Evolutionary conservation across 768 basidiomycete genomes (phyloP), one percentile per base, ranked within the genome.

Genomic region (Aureoboletus auriporus): DNA sequence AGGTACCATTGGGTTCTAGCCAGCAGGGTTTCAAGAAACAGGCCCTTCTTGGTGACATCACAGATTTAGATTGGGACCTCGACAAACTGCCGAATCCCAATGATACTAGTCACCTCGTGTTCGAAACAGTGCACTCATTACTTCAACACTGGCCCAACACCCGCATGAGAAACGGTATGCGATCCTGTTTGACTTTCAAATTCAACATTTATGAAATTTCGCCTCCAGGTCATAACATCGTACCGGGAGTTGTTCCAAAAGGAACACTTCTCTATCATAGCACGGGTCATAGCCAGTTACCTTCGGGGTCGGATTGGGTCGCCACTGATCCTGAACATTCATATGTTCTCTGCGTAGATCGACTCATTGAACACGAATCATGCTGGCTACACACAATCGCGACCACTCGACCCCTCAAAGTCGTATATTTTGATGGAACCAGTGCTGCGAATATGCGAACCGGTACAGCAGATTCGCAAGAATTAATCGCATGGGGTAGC

Each of bases 381-480:
- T 23, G 20, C 20, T 23, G 20, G 20, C 20, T 23, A 23, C 20
- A 23, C 4, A 4, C 20, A 4, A 23, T 36, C 14, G 35, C 35
- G 14, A 16, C 35, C 13, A 63, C 54, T 27, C 55, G 63, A 14
- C 59, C 75, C 1, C 56, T 80, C 29, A 74, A 71, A 35, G 58
- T 79, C 4, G 47, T 79, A 8, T 78, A 79, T 51, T 79, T 80
- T 37, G 79, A 81, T 43, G 78, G 79, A 0, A 74, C 62, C 38
- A 76, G 77, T 44, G 77, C 73, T 0, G 71, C 68, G 1, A 78
- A 76, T 46, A 61, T 75, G 60, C 17, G 42, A 13, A 58, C 57
- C 1, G 77, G 77, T 0, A 42, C 72, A 5, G 50, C 79, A 66
- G 74, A 79, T 43, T 69, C 63, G 10, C 77, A 79, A 47, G 78